These are phyloP conservation scores for Fusarium sp. DNA, from an alignment of 2,329 filamentous ascomycete genomes.

Conservation along the genomic window DNA sequence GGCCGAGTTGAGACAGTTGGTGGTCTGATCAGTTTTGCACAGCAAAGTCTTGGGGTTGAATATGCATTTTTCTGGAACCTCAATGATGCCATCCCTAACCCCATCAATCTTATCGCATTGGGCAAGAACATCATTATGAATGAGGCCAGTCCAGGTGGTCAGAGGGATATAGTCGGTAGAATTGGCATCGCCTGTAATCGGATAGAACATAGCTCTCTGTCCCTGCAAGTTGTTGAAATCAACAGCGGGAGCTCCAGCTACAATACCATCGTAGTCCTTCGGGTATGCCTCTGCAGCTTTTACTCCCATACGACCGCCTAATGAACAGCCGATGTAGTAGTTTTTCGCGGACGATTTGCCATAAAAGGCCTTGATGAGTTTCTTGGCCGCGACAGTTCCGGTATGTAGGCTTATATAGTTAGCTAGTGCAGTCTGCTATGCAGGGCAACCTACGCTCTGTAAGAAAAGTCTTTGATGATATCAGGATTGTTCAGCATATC, in stretches of 20 bases:
- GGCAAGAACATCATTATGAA: constrained; percentile 57
- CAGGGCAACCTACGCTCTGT: constrained; percentile 28
- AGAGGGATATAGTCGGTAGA: constrained; percentile 7
- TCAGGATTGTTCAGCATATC: constrained; percentile 51
- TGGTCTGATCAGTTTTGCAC: constrained; percentile 42
- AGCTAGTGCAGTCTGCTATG: neutral
- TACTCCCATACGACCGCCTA: constrained; percentile 68
- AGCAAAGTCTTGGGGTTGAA: constrained; percentile 56
- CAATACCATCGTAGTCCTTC: constrained; percentile 64
- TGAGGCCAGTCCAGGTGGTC: constrained; percentile 33
- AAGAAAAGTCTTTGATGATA: constrained; percentile 52
- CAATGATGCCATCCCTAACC: constrained; percentile 61
- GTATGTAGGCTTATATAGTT: neutral
- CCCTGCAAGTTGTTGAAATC: constrained; percentile 56
- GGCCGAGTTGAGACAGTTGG: neutral
- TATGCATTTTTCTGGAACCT: constrained; percentile 57
- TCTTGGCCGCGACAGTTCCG: neutral
- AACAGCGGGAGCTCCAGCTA: constrained; percentile 60
- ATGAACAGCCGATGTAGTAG: constrained; percentile 69
- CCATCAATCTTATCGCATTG: constrained; percentile 65
- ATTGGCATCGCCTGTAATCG: constrained; percentile 1
- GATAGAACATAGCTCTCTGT: constrained; percentile 25
- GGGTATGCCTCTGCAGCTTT: constrained; percentile 65
- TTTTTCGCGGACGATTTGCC: constrained; percentile 51
- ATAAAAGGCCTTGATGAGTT: constrained; percentile 56